These are phyloP conservation scores for Flagelloscypha sp. DNA, from an alignment of 768 basidiomycete genomes.

Conservation along the genomic window DNA sequence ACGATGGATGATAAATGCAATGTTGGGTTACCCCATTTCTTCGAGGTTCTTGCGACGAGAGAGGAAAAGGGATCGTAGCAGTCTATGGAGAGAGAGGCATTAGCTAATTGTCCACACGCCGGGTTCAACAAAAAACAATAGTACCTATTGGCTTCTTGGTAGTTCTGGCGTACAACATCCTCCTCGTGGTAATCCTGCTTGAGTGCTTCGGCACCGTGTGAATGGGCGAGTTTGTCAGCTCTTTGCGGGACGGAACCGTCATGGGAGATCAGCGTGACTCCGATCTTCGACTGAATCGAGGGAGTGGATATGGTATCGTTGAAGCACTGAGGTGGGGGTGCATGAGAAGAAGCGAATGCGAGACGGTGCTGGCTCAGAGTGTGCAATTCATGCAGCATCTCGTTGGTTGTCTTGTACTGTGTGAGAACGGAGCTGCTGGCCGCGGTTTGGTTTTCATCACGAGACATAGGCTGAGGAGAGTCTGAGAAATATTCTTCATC, in stretches of 20 bases:
- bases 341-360: constrained; percentile 22
- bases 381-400: constrained; percentile 62
- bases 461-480: background rate
- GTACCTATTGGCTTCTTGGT: too few species aligned
- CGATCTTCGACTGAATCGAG: background rate
- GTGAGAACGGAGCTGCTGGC: constrained; percentile 7
- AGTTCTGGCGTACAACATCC: too few species aligned
- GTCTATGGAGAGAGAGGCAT: constrained; percentile 36
- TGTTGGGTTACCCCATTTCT: too few species aligned
- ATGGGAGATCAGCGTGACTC: background rate
- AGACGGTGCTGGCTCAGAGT: constrained; percentile 58
- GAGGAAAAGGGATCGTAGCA: constrained; percentile 58
- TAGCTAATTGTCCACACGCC: too few species aligned
- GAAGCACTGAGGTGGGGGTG: background rate
- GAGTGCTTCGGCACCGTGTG: too few species aligned
- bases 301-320: background rate
- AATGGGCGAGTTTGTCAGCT: too few species aligned
- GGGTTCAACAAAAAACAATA: too few species aligned
- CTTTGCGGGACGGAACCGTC: too few species aligned
- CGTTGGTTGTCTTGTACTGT: constrained; percentile 56
- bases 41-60: constrained; percentile 38
- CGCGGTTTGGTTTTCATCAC: constrained; percentile 17
- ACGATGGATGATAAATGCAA: too few species aligned
- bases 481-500: constrained; percentile 21
- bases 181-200: too few species aligned